Evolutionary conservation across 2,329 filamentous ascomycete genomes (phyloP).

Genomic region (Fonsecaea multimorphosa): DNA sequence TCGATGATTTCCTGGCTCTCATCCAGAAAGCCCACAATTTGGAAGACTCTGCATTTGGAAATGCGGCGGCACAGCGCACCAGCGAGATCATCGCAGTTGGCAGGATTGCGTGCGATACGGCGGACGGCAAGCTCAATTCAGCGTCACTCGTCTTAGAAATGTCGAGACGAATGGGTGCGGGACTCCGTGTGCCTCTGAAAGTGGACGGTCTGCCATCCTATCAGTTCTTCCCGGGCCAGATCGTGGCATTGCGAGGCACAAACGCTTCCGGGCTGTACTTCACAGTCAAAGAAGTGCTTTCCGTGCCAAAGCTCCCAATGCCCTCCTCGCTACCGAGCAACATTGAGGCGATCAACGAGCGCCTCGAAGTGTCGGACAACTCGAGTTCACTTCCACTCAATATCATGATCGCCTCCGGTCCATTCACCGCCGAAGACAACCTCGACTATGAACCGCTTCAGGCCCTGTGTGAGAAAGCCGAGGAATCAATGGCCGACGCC

Average conservation of each 20-base stretch:
- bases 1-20: conserved; percentile 82
- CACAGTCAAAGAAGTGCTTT: conserved; percentile 75
- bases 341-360: conserved; percentile 72
- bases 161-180: conserved; percentile 81
- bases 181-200: conserved; percentile 79
- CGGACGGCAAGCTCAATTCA: conserved; percentile 84
- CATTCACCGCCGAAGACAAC: conserved; percentile 91
- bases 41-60: conserved; percentile 82
- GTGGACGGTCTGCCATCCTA: conserved; percentile 71
- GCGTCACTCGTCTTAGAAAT: conserved; percentile 88
- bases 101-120: conserved; percentile 84
- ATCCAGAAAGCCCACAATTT: conserved; percentile 76
- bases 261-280: conserved; percentile 88
- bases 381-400: conserved; percentile 70
- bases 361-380: conserved; percentile 67
- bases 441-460: conserved; percentile 88
- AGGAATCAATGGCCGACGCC: conserved; percentile 75
- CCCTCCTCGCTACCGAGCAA: conserved; percentile 72
- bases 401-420: conserved; percentile 79
- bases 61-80: conserved; percentile 82
- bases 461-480: conserved; percentile 78
- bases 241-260: conserved; percentile 83
- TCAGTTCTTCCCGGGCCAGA: conserved; percentile 92
- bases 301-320: conserved; percentile 74
- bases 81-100: conserved; percentile 88